Evolutionary conservation across 768 basidiomycete genomes (phyloP).

Genomic region (Mrakia gelida): DNA sequence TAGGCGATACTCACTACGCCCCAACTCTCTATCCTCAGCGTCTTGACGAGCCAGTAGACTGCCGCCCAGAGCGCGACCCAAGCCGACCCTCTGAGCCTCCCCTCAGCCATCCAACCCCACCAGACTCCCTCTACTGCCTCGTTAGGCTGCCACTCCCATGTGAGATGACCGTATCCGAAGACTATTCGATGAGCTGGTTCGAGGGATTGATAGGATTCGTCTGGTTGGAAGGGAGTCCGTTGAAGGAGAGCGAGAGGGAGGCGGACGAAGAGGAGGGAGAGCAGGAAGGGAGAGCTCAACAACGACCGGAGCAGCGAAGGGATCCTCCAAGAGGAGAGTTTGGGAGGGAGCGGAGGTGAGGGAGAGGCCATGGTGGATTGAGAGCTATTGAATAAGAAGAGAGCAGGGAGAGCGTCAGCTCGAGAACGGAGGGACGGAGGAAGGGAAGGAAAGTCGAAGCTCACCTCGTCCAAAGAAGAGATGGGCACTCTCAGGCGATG

Average conservation of each 20-base stretch:
- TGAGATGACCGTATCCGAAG: slow-evolving; percentile 69
- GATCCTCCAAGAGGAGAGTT: not conserved
- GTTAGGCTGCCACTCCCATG: slow-evolving; percentile 81
- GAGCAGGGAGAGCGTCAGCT: not conserved
- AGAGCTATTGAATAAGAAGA: not conserved
- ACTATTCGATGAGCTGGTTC: slow-evolving; percentile 85
- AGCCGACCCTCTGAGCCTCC: slow-evolving; percentile 6
- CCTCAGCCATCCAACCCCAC: slow-evolving; percentile 32
- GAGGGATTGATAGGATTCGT: slow-evolving; percentile 92
- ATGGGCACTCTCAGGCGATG: no score
- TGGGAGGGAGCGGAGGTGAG: not conserved
- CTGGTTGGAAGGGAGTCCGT: slow-evolving; percentile 88
- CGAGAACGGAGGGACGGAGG: not conserved
- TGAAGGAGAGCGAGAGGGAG: slow-evolving; percentile 52
- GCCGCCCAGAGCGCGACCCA: slow-evolving; percentile 31
- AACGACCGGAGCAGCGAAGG: not conserved
- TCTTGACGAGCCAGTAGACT: slow-evolving; percentile 5
- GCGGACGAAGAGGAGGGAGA: slow-evolving; percentile 26
- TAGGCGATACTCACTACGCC: not conserved
- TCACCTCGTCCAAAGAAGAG: not conserved
- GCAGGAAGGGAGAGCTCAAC: not conserved
- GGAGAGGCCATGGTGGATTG: not conserved
- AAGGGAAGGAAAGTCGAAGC: not conserved
- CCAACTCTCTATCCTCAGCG: slow-evolving; percentile 1
- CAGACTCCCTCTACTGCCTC: not conserved